These are phyloP conservation scores for Ogataea nonfermentans DNA, from an alignment of 805 yeast genomes.

Conservation along the genomic window DNA sequence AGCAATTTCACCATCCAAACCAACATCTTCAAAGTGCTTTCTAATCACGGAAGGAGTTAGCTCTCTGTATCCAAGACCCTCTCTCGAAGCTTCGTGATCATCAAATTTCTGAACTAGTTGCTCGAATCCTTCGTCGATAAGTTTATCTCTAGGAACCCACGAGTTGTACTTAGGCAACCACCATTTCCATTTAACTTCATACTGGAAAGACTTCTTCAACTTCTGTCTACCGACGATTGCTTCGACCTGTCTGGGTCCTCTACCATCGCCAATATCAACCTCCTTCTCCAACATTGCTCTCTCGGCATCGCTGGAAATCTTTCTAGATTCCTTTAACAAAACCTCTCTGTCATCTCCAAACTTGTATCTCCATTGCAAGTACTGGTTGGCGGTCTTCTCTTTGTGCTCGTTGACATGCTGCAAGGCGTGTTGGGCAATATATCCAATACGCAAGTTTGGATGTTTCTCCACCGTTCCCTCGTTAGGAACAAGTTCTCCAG, in stretches of 20 bases:
- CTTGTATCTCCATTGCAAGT: constrained; percentile 96
- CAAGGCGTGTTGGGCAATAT: constrained; percentile 97
- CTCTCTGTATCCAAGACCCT: constrained; percentile 98
- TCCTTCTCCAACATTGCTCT: constrained; percentile 72
- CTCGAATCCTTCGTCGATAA: constrained; percentile 80
- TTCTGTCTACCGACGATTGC: constrained; percentile 97
- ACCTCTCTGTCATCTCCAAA: constrained; percentile 99
- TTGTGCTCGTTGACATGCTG: constrained; percentile 97
- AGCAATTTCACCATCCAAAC: constrained; percentile 96
- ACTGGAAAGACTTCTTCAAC: constrained; percentile 93
- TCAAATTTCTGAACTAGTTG: constrained; percentile 91
- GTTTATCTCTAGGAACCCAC: constrained; percentile 83
- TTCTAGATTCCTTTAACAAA: constrained; percentile 86
- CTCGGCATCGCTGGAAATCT: constrained; percentile 71
- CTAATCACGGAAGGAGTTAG: constrained; percentile 88
- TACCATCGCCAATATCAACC: constrained; percentile 78
- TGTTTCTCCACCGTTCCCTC: constrained; percentile 94
- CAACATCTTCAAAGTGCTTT: constrained; percentile 96
- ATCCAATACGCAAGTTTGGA: constrained; percentile 96
- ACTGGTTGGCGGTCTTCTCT: constrained; percentile 97
- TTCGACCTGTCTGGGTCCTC: constrained; percentile 83
- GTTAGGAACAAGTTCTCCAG: constrained; percentile 87
- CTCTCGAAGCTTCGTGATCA: constrained; percentile 98
- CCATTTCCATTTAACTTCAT: constrained; percentile 90
- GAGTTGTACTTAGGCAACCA: constrained; percentile 93